Percentiles rank a stretch among this genome's conserved stretches.
Evolutionary conservation across 768 basidiomycete species (phyloP).

Genomic region (Suillus variegatus): DNA sequence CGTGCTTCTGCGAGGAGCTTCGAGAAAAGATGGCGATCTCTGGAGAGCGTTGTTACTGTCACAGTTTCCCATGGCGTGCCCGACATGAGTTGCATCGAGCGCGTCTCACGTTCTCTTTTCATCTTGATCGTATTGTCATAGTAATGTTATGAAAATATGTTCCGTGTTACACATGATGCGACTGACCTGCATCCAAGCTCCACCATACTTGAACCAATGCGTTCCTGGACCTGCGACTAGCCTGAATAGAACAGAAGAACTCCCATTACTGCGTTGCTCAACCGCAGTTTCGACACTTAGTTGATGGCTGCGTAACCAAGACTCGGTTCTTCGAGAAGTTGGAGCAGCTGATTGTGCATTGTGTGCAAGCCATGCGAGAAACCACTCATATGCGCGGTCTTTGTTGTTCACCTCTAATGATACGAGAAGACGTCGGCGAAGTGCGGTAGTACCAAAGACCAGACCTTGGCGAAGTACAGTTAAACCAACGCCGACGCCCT

Average conservation of each 20-base stretch:
- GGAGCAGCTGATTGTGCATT: constrained; percentile 44
- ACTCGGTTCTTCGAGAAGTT: constrained; percentile 23
- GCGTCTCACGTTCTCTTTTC: constrained; percentile 91
- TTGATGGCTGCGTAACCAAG: constrained; percentile 81
- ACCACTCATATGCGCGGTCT: constrained; percentile 95
- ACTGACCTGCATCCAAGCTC: constrained; percentile 93
- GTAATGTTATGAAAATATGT: constrained; percentile 5
- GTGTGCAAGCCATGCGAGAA: constrained; percentile 92
- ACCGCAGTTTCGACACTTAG: constrained; percentile 92
- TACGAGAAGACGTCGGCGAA: constrained; percentile 89
- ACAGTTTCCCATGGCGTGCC: constrained; percentile 98
- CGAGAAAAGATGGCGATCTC: constrained; percentile 82
- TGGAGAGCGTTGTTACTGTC: constrained; percentile 88
- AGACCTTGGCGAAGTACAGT: constrained; percentile 72
- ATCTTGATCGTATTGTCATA: constrained; percentile 51
- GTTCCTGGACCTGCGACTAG: constrained; percentile 96
- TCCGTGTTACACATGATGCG: background rate
- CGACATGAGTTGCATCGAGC: constrained; percentile 87
- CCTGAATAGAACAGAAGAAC: constrained; percentile 84
- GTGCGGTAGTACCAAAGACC: constrained; percentile 67
- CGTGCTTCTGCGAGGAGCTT: constrained; percentile 85
- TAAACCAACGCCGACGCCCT: constrained; percentile 92
- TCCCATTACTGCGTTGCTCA: constrained; percentile 89
- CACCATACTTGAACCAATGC: constrained; percentile 87
- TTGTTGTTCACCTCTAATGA: constrained; percentile 96